These are phyloP conservation scores for Phlegmacium glaucopus DNA, from an alignment of 768 basidiomycete species.

Conservation along the genomic window DNA sequence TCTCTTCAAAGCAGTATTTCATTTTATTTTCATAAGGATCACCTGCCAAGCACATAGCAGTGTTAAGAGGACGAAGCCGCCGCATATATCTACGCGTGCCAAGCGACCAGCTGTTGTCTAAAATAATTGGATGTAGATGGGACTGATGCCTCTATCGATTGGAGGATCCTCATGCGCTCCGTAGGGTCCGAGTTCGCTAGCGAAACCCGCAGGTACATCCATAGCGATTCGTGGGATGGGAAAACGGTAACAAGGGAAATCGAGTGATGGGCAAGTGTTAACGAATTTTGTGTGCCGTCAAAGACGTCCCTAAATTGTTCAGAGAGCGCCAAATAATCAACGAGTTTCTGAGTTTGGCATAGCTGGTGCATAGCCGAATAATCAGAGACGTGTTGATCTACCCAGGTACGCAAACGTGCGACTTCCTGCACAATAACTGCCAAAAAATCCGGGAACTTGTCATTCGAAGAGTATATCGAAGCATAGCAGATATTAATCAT, in stretches of 20 bases:
- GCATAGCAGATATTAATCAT: slow-evolving; percentile 35
- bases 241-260: slow-evolving; percentile 45
- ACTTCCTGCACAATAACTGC: slow-evolving; percentile 38
- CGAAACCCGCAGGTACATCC: slow-evolving; percentile 51
- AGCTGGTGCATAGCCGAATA: slow-evolving; percentile 61
- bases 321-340: slow-evolving; percentile 16
- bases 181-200: slow-evolving; percentile 6
- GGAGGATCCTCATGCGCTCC: slow-evolving; percentile 2
- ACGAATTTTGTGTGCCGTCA: slow-evolving; percentile 6
- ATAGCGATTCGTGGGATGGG: slow-evolving; percentile 59
- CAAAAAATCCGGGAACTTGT: slow-evolving; percentile 20
- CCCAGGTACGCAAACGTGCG: slow-evolving; percentile 42
- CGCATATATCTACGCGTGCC: not conserved
- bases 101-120: not conserved
- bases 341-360: slow-evolving; percentile 33
- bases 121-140: not conserved
- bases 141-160: slow-evolving; percentile 1
- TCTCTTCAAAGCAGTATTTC: too few species aligned
- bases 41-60: too few species aligned
- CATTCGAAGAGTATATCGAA: slow-evolving; percentile 14
- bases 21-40: too few species aligned
- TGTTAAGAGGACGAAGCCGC: too few species aligned
- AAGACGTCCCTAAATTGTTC: slow-evolving; percentile 1
- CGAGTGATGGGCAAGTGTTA: slow-evolving; percentile 37
- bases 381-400: slow-evolving; percentile 64